Evolutionary conservation across 1,284 basidiomycete genomes (phyloP).

Genomic region (Trichosporon asahii): DNA sequence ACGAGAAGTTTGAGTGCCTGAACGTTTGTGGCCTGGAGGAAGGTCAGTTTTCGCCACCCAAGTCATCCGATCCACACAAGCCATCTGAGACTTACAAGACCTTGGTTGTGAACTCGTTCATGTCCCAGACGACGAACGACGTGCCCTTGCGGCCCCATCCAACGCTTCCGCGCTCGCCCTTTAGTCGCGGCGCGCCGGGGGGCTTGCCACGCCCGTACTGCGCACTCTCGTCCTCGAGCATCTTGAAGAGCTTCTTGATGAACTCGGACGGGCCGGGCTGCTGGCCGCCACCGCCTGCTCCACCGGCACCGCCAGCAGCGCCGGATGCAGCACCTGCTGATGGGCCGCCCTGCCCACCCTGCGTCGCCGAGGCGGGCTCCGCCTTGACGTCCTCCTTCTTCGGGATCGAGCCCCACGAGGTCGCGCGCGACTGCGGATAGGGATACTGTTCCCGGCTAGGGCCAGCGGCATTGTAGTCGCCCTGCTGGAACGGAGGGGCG

Average conservation of each 20-base stretch:
- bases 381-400: constrained; percentile 3
- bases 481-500: constrained; percentile 3
- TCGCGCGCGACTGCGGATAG: not conserved
- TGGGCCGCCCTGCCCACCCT: not conserved
- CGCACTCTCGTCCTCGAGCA: constrained; percentile 48
- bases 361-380: not conserved
- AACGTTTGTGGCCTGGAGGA: constrained; percentile 71
- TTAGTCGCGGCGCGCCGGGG: constrained; percentile 29
- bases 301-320: not conserved
- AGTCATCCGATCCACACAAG: not conserved
- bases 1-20: constrained; percentile 95
- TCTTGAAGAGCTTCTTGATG: constrained; percentile 92
- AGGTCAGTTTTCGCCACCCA: constrained; percentile 2
- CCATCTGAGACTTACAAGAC: constrained; percentile 59
- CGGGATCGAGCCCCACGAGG: constrained; percentile 10
- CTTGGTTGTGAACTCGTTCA: constrained; percentile 94
- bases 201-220: constrained; percentile 39
- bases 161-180: constrained; percentile 52
- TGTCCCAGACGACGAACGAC: constrained; percentile 95
- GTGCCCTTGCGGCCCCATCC: constrained; percentile 83
- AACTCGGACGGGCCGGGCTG: constrained; percentile 63
- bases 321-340: not conserved
- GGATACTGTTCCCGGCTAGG: constrained; percentile 22
- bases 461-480: constrained; percentile 22
- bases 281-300: constrained; percentile 12